Conservation (phyloP, 2,329 filamentous ascomycete species). For the Pseudonectria buxi region DNA sequence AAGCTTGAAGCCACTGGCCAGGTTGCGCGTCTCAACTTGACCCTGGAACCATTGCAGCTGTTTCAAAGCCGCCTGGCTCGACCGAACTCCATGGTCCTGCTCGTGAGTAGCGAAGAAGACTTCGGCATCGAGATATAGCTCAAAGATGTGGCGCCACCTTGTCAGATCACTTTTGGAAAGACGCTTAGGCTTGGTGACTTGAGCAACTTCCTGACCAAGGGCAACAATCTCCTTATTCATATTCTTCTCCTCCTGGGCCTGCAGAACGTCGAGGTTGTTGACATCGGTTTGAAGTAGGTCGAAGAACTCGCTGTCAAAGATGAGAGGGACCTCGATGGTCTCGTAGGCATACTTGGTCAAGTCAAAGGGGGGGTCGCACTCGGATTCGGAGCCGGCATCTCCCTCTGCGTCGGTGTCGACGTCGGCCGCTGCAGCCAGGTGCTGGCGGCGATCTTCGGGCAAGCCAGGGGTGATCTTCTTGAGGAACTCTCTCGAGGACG, state of each 20-base stretch:
- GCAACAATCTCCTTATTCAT: slow-evolving; percentile 57
- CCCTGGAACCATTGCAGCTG: slow-evolving; percentile 66
- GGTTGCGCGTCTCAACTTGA: slow-evolving; percentile 54
- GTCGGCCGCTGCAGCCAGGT: background rate
- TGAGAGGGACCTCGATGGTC: slow-evolving; percentile 65
- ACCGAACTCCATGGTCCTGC: slow-evolving; percentile 59
- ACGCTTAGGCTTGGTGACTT: slow-evolving; percentile 56
- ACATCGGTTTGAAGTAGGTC: slow-evolving; percentile 66
- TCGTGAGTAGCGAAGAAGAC: slow-evolving; percentile 80
- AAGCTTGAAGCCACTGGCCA: slow-evolving; percentile 58
- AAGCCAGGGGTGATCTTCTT: slow-evolving; percentile 50
- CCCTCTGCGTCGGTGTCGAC: slow-evolving; percentile 1
- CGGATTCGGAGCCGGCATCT: slow-evolving; percentile 5
- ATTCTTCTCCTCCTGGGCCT: slow-evolving; percentile 56
- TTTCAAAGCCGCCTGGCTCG: slow-evolving; percentile 57
- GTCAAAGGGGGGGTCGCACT: background rate
- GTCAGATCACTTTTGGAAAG: slow-evolving; percentile 61
- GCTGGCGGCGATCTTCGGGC: slow-evolving; percentile 5
- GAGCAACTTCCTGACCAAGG: slow-evolving; percentile 58
- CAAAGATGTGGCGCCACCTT: slow-evolving; percentile 74
- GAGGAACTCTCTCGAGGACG: slow-evolving; percentile 57
- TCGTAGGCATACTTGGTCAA: slow-evolving; percentile 17
- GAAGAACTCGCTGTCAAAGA: slow-evolving; percentile 76
- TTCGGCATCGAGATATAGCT: slow-evolving; percentile 70
- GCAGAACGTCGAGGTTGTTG: slow-evolving; percentile 59